These are phyloP conservation scores for Hemileccinum impolitum DNA, from an alignment of 768 basidiomycete species.

Conservation along the genomic window DNA sequence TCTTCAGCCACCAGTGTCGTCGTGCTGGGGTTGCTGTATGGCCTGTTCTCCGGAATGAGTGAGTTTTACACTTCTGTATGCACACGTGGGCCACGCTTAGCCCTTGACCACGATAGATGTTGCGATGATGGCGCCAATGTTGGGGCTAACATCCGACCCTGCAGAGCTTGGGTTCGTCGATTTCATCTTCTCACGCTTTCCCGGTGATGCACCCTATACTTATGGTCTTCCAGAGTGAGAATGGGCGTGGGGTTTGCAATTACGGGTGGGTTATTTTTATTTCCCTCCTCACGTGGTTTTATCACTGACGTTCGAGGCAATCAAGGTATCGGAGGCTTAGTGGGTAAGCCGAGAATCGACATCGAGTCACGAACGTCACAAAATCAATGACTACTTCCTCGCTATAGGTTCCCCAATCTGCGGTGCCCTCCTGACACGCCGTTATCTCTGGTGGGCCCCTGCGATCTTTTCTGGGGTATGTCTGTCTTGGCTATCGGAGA, in stretches of 20 bases:
- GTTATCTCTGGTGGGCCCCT: slow-evolving; percentile 57
- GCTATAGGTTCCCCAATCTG: slow-evolving; percentile 50
- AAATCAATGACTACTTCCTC: slow-evolving; percentile 7
- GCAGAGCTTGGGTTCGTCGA: slow-evolving; percentile 46
- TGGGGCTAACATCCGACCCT: slow-evolving; percentile 43
- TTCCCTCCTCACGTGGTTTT: no score
- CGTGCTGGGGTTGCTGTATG: slow-evolving; percentile 40
- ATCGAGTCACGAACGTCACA: no score
- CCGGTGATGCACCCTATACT: no score
- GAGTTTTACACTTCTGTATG: no score
- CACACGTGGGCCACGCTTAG: no score
- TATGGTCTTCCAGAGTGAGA: no score
- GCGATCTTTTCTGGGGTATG: slow-evolving; percentile 49
- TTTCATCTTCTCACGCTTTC: no score
- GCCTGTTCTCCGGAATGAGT: slow-evolving; percentile 34
- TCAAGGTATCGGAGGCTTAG: no score
- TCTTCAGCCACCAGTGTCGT: slow-evolving; percentile 33
- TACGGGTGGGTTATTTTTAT: no score
- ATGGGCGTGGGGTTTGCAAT: no score
- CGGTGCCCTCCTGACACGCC: slow-evolving; percentile 50
- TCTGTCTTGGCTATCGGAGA: not conserved
- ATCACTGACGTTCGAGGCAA: no score
- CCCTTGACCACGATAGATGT: slow-evolving; percentile 29
- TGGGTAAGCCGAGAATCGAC: no score
- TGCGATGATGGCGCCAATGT: slow-evolving; percentile 38